Base-by-base conservation (phyloP, 2,329 filamentous ascomycete genomes). In the Monilinia fructigena region DNA sequence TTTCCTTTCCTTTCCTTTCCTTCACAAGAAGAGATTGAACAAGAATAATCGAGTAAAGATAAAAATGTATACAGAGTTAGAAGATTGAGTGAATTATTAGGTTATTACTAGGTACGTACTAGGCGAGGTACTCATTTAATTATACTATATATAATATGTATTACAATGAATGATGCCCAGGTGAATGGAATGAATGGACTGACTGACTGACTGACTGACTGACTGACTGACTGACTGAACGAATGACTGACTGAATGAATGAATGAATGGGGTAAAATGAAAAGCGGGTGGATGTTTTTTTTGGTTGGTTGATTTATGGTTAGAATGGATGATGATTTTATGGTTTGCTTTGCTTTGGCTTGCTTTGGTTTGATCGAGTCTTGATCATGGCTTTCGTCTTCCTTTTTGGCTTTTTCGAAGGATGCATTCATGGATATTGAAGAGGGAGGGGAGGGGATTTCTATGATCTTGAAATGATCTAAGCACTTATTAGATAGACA, bases 311-410 rank as follows among this genome's bases (percentile, higher is more conserved):
- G 40, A 11, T 23, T 11, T 23, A 16, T 40, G 54, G n/a, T 11
- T 55, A 28, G 20, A 31, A 35, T 35, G 31, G 31, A 35, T 35
- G 31, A 35, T 35, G 31, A 35, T 35, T 35, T 35, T 35, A 35
- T 35, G 31, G 54, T 55, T 11, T 3, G 28, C 28, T 28, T 28
- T 58, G 55, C 23, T 23, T 23, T 35, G 31, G 54, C 40, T 11
- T 3, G 28, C 28, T 28, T 28, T 55, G 53, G 54, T 42, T 45
- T 58, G 55, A 58, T 59, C 10, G 55, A 31, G 55, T 18, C 18
- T 59, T 59, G 56, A 26, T 59, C 56, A 59, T 59, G 55, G 55
- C 55, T 58, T 58, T 26, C 31, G 5, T 35, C 31, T 35, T 35
- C 31, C 6, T 7, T 45, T 45, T 18, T 45, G 11, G 12, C 16